These are phyloP conservation scores for Aspergillus jensenii DNA, from an alignment of 2,329 filamentous ascomycete genomes.

Conservation along the genomic window DNA sequence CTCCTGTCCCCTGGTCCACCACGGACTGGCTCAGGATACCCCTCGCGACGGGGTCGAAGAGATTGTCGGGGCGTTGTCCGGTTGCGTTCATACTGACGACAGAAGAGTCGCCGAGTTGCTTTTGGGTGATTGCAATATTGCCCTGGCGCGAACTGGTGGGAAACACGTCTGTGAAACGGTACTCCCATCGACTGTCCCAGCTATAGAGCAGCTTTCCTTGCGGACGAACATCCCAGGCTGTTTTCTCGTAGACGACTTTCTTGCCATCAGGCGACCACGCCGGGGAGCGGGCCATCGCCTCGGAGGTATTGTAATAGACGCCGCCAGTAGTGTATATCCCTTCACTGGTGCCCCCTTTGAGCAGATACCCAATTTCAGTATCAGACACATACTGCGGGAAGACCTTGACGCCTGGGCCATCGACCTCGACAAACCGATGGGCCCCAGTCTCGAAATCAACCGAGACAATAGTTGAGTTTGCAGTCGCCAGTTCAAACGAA, in stretches of 20 bases:
- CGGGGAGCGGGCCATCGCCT: slow-evolving; percentile 15
- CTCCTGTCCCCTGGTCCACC: too few species aligned
- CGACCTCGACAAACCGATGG: slow-evolving; percentile 32
- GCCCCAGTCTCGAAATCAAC: slow-evolving; percentile 43
- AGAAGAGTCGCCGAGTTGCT: too few species aligned
- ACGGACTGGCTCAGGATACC: too few species aligned
- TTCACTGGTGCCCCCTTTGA: slow-evolving; percentile 21
- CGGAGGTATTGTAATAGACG: slow-evolving; percentile 4
- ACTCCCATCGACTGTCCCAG: slow-evolving; percentile 44
- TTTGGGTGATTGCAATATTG: too few species aligned
- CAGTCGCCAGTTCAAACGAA: slow-evolving; percentile 10
- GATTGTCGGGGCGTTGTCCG: too few species aligned
- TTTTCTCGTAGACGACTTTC: slow-evolving; percentile 25
- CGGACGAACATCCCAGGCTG: slow-evolving; percentile 30
- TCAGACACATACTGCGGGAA: slow-evolving; percentile 34
- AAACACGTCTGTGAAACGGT: slow-evolving; percentile 47
- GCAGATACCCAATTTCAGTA: slow-evolving; percentile 23
- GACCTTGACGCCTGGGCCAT: slow-evolving; percentile 30
- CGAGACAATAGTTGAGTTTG: slow-evolving; percentile 25
- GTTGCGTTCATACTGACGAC: too few species aligned
- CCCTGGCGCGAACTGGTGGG: slow-evolving; percentile 18
- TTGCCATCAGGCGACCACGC: slow-evolving; percentile 37
- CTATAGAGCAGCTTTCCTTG: slow-evolving; percentile 39
- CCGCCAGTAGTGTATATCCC: slow-evolving; percentile 31
- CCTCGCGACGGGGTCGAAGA: too few species aligned